phyloP scores from a whole-genome alignment of 1,284 basidiomycete genomes.

The Cryptococcus jaspeensis region DNA sequence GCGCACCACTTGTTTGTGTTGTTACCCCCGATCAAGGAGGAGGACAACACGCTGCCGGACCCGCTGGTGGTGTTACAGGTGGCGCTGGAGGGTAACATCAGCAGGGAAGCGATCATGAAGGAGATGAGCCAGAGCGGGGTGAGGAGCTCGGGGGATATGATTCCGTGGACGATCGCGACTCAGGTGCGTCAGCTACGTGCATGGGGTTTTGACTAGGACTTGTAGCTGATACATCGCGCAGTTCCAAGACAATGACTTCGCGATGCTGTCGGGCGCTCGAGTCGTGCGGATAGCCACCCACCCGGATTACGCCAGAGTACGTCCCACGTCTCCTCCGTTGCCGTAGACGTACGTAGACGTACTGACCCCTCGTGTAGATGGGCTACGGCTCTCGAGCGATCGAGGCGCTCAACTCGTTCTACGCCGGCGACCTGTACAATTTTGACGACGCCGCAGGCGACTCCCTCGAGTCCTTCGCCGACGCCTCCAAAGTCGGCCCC shows the following conservation, averaged over 20 bases:
- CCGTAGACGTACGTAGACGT: not conserved
- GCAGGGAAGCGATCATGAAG: slow-evolving; percentile 80
- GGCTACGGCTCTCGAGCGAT: slow-evolving; percentile 94
- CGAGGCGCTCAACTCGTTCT: slow-evolving; percentile 83
- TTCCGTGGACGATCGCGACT: slow-evolving; percentile 94
- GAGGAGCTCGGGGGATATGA: slow-evolving; percentile 81
- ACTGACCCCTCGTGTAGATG: slow-evolving; percentile 62
- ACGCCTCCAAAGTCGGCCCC: slow-evolving; percentile 61
- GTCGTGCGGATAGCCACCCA: slow-evolving; percentile 95
- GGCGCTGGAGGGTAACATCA: slow-evolving; percentile 92
- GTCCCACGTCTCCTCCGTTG: slow-evolving; percentile 37
- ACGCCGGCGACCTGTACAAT: slow-evolving; percentile 87
- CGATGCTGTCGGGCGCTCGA: slow-evolving; percentile 83
- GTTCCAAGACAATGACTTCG: slow-evolving; percentile 96
- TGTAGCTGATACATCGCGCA: slow-evolving; percentile 20
- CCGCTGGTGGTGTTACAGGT: slow-evolving; percentile 95
- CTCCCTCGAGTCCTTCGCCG: slow-evolving; percentile 60
- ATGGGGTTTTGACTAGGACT: no score
- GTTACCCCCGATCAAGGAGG: slow-evolving; percentile 82
- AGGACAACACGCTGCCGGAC: slow-evolving; percentile 81
- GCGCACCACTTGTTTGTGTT: slow-evolving; percentile 96
- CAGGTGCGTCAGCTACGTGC: slow-evolving; percentile 55
- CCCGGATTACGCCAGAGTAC: slow-evolving; percentile 84
- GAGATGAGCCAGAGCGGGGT: slow-evolving; percentile 62
- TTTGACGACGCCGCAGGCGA: slow-evolving; percentile 67